Percentiles rank a stretch among this genome's conserved stretches.
phyloP scores from a whole-genome alignment of 2,329 filamentous ascomycete genomes.

The Rutstroemia sp. region DNA sequence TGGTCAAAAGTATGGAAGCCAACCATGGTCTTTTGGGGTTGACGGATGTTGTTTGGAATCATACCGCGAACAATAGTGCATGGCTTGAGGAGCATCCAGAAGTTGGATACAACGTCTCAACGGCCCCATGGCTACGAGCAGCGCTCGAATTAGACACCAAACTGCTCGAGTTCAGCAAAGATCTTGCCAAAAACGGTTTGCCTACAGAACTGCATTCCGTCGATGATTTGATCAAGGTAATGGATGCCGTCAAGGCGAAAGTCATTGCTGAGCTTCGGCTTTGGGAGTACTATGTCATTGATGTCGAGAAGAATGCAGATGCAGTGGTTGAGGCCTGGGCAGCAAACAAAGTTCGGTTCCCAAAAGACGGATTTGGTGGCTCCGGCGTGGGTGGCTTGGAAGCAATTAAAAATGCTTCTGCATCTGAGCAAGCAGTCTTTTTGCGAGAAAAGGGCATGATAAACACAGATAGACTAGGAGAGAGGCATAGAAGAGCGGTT shows the following conservation, averaged over 20 bases:
- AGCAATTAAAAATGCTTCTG: constrained; percentile 44
- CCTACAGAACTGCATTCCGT: constrained; percentile 64
- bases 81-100: constrained; percentile 95
- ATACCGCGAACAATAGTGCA: constrained; percentile 90
- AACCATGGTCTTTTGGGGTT: constrained; percentile 79
- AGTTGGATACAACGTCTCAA: constrained; percentile 87
- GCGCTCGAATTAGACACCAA: constrained; percentile 73
- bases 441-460: constrained; percentile 58
- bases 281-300: constrained; percentile 89
- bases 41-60: constrained; percentile 96
- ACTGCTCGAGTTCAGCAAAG: constrained; percentile 56
- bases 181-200: constrained; percentile 60
- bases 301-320: constrained; percentile 66
- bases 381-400: constrained; percentile 42
- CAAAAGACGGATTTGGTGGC: constrained; percentile 43
- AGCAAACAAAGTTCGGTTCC: constrained; percentile 47
- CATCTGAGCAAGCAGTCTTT: constrained; percentile 50
- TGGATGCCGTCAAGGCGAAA: constrained; percentile 75
- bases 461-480: constrained; percentile 68
- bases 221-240: constrained; percentile 71
- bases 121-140: constrained; percentile 69
- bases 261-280: constrained; percentile 71
- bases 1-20: constrained; percentile 76
- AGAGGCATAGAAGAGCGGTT: constrained; percentile 66
- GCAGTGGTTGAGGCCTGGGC: constrained; percentile 67